Evolutionary conservation across 2,329 filamentous ascomycete genomes (phyloP).

Genomic region (Phoma sp.): DNA sequence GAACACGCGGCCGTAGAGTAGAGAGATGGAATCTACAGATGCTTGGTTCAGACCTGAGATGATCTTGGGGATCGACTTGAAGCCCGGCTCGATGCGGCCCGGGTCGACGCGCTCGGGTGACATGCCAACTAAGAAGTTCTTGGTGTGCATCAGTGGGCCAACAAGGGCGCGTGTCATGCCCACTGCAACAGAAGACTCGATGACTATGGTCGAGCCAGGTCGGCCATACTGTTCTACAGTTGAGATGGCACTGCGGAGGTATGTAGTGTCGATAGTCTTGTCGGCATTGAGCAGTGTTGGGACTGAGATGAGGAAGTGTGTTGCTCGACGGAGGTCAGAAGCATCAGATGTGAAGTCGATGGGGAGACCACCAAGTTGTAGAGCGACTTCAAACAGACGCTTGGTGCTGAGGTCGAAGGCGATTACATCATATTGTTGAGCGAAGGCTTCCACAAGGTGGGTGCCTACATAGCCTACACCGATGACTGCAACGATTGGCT

Average conservation of each 20-base stretch:
- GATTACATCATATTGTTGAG: constrained; percentile 50
- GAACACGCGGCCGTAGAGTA: constrained; percentile 57
- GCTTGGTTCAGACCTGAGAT: constrained; percentile 56
- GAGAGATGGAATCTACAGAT: constrained; percentile 53
- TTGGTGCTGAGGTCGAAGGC: constrained; percentile 36
- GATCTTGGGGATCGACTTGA: constrained; percentile 58
- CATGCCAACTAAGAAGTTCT: constrained; percentile 7
- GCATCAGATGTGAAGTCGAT: constrained; percentile 27
- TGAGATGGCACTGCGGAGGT: constrained; percentile 53
- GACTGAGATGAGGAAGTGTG: constrained; percentile 61
- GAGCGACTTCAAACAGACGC: neutral
- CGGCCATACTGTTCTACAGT: constrained; percentile 52
- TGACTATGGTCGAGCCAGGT: constrained; percentile 56
- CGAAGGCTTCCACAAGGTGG: constrained; percentile 56
- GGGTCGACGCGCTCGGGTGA: constrained; percentile 52
- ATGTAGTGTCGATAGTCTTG: constrained; percentile 57
- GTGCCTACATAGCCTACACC: constrained; percentile 62
- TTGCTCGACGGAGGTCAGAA: constrained; percentile 50
- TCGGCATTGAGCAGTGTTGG: constrained; percentile 58
- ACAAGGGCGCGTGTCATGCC: constrained; percentile 61
- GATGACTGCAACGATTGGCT: constrained; percentile 52
- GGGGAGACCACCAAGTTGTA: neutral
- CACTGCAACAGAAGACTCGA: constrained; percentile 62
- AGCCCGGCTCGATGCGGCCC: constrained; percentile 50
- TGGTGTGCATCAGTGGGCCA: constrained; percentile 49